Evolutionary conservation across 2,329 filamentous ascomycete genomes (phyloP).

Genomic region (Teratosphaeria destructans): DNA sequence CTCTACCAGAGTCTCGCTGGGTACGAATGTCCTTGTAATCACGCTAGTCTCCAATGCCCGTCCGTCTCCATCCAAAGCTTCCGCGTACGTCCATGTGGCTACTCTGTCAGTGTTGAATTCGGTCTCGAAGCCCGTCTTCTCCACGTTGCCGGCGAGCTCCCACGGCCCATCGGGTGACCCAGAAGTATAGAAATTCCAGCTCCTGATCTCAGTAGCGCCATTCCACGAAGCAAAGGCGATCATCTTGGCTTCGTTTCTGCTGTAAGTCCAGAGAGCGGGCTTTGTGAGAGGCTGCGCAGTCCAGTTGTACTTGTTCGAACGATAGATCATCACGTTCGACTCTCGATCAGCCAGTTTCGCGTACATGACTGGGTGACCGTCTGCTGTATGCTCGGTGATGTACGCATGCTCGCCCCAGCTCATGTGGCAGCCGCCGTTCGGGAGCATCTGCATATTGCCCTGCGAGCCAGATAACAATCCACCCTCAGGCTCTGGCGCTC

Average conservation of each 20-base stretch:
- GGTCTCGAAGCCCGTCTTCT: constrained; percentile 37
- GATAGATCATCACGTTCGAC: constrained; percentile 42
- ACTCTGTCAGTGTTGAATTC: constrained; percentile 16
- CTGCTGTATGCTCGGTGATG: constrained; percentile 34
- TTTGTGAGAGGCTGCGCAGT: constrained; percentile 36
- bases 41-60: constrained; percentile 22
- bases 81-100: constrained; percentile 22
- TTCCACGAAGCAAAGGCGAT: constrained; percentile 47
- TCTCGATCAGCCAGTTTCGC: constrained; percentile 34
- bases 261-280: constrained; percentile 28
- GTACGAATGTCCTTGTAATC: constrained; percentile 28
- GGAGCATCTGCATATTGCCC: constrained; percentile 44
- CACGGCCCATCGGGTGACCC: constrained; percentile 27
- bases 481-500: constrained; percentile 36
- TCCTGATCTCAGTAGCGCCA: constrained; percentile 38
- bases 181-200: constrained; percentile 42
- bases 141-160: constrained; percentile 28
- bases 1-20: constrained; percentile 19
- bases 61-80: constrained; percentile 23
- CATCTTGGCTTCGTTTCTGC: constrained; percentile 23
- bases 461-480: constrained; percentile 41
- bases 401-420: constrained; percentile 43
- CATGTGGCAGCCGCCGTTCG: constrained; percentile 44
- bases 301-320: constrained; percentile 46
- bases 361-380: constrained; percentile 45